These are phyloP conservation scores for Phytophthora citrophthora DNA, from an alignment of 352 stramenopile species.

Conservation along the genomic window DNA sequence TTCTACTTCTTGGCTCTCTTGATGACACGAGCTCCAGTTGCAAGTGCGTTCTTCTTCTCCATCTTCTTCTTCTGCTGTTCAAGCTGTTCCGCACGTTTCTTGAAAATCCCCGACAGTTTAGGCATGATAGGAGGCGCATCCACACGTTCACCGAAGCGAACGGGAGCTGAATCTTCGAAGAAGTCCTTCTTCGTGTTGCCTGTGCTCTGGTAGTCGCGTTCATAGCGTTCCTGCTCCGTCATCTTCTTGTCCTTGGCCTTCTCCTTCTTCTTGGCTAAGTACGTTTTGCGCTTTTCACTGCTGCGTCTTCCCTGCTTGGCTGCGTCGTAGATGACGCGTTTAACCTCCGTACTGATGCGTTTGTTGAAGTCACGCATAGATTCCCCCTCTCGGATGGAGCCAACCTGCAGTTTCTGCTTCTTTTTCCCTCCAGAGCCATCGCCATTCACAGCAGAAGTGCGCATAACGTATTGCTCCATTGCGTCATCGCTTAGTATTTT, in stretches of 20 bases:
- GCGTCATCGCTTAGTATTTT: conserved; percentile 64
- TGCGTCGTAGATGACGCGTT: conserved; percentile 86
- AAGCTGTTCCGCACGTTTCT: conserved; percentile 71
- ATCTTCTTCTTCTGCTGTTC: conserved; percentile 49
- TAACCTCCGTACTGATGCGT: conserved; percentile 83
- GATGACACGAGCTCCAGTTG: conserved; percentile 15
- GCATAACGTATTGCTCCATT: conserved; percentile 73
- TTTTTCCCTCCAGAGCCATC: conserved; percentile 37
- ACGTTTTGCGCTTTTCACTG: conserved; percentile 82
- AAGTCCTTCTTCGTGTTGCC: conserved; percentile 75
- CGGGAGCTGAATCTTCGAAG: conserved; percentile 66
- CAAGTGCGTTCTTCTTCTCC: conserved; percentile 29
- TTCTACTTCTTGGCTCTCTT: conserved; percentile 36
- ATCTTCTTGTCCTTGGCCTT: conserved; percentile 77
- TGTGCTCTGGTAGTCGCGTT: conserved; percentile 75
- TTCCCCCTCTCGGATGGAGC: conserved; percentile 68
- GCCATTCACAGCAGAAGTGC: conserved; percentile 49
- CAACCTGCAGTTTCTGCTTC: conserved; percentile 58
- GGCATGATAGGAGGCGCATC: conserved; percentile 84
- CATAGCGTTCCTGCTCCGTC: conserved; percentile 83
- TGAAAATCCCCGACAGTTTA: conserved; percentile 83
- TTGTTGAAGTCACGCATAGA: conserved; percentile 89
- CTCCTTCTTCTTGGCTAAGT: conserved; percentile 78
- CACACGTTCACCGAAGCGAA: conserved; percentile 79
- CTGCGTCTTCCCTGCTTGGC: conserved; percentile 76